phyloP scores from a whole-genome alignment of 768 basidiomycete species.

The Podaxis sp. region DNA sequence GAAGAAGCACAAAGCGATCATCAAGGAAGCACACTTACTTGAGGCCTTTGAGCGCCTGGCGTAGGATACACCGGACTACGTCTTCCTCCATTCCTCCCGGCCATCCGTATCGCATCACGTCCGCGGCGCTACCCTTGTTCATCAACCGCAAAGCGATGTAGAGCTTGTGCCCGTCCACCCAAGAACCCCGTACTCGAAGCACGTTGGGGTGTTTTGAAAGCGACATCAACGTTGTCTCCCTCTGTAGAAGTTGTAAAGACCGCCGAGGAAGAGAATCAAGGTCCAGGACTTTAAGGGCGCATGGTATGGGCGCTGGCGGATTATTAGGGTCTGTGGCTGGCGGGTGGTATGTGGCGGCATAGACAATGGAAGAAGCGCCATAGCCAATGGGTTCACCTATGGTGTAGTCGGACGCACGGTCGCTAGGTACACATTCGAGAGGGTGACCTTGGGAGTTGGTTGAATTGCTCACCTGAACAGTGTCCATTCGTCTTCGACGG shows the following conservation, averaged over 20 bases:
- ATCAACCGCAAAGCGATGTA: slow-evolving; percentile 86
- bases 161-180: slow-evolving; percentile 81
- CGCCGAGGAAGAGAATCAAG: slow-evolving; percentile 72
- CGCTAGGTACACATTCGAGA: slow-evolving; percentile 36
- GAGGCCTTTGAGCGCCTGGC: slow-evolving; percentile 84
- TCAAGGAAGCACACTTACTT: slow-evolving; percentile 44
- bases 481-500: slow-evolving; percentile 81
- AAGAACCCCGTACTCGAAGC: slow-evolving; percentile 84
- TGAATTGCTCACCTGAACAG: slow-evolving; percentile 58
- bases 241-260: slow-evolving; percentile 67
- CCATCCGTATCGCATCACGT: slow-evolving; percentile 82
- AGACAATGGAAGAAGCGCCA: slow-evolving; percentile 90
- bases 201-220: slow-evolving; percentile 93
- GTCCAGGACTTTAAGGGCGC: slow-evolving; percentile 87
- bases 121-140: slow-evolving; percentile 83
- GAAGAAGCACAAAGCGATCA: slow-evolving; percentile 2
- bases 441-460: background rate
- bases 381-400: slow-evolving; percentile 81
- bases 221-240: slow-evolving; percentile 91
- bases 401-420: slow-evolving; percentile 66
- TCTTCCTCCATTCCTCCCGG: slow-evolving; percentile 90
- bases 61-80: slow-evolving; percentile 78
- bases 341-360: slow-evolving; percentile 65
- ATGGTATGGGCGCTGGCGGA: slow-evolving; percentile 41
- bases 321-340: slow-evolving; percentile 8